Percentiles rank a stretch among this genome's conserved stretches.
These are phyloP conservation scores for Nicotiana noctiflora DNA, from an alignment of 257 asterid species.

Conservation along the genomic window DNA sequence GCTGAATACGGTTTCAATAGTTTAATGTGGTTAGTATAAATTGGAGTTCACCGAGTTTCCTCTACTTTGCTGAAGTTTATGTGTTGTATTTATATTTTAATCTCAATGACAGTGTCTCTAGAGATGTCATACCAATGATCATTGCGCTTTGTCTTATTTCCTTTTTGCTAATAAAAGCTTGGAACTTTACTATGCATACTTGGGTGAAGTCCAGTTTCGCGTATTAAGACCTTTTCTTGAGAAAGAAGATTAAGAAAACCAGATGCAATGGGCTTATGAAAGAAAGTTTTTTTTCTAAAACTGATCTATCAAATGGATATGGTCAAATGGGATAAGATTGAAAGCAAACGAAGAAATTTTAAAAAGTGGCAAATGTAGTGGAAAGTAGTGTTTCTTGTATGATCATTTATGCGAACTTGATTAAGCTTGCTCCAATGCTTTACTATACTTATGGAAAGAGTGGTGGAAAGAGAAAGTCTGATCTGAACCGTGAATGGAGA, in stretches of 20 bases:
- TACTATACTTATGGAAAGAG: not conserved
- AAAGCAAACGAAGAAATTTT: not conserved
- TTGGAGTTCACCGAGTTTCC: not conserved
- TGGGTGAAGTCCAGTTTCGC: not conserved
- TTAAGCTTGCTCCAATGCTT: not conserved
- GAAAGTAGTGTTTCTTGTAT: not conserved
- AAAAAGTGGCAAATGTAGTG: not conserved
- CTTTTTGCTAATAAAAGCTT: not conserved
- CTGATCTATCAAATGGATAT: not conserved
- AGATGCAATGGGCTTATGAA: not conserved
- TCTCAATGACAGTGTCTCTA: not conserved
- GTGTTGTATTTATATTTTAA: not conserved
- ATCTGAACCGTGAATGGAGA: not conserved
- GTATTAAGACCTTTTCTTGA: not conserved
- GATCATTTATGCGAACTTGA: not conserved
- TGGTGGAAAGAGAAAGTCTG: not conserved
- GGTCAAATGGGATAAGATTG: not conserved
- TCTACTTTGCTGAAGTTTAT: not conserved
- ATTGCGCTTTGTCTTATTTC: not conserved
- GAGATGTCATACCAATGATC: not conserved
- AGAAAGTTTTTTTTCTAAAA: not conserved
- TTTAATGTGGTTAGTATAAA: not conserved
- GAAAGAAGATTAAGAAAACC: not conserved
- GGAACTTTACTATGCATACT: not conserved
- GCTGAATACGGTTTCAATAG: not conserved